Evolutionary conservation across 2,329 filamentous ascomycete species (phyloP), one percentile per base, ranked within the genome.

Genomic region (Trichoderma sp.): DNA sequence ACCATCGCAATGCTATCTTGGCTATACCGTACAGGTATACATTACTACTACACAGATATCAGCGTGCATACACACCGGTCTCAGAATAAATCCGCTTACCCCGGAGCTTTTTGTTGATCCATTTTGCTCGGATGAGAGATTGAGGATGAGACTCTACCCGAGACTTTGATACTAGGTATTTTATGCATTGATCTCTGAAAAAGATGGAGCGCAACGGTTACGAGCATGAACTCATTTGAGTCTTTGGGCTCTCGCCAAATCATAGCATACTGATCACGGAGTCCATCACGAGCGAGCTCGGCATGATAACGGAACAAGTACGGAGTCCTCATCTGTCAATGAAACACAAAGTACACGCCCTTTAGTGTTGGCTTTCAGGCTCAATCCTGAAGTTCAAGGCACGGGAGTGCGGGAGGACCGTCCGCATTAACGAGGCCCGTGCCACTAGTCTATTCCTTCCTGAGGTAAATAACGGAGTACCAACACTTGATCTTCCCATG

Each of bases 361-460:
- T 35, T 56, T 59, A 68, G 64, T 60, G 47, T n/a, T 43, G 6
- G 29, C 40, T 4, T 47, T 49, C 62, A 27, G 35, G 65, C 33
- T 19, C 49, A 31, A 19, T 40, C 24, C 47, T 33, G 55, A 69
- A 43, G 56, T 49, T 69, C 69, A 52, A 70, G 58, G 68, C 63
- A 47, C 63, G 70, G 63, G 70, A 70, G 68, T 49, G 65, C 68
- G 70, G 68, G 70, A 70, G 65, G 68, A 61, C 67, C 61, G 70
- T 71, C 49, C 68, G 59, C 52, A 31, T 37, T 62, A 52, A 29
- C 70, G 29, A 53, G 71, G 69, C 59, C 31, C 65, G 16, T 47
- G 40, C 53, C 55, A 52, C 40, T 67, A 67, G 40, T 27, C 64
- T 37, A 49, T 59, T 37, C 40, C 64, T 52, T 67, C 55, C 27